These are phyloP conservation scores for Thalassiosira hispida DNA, from an alignment of 352 stramenopile species.

Conservation along the genomic window DNA sequence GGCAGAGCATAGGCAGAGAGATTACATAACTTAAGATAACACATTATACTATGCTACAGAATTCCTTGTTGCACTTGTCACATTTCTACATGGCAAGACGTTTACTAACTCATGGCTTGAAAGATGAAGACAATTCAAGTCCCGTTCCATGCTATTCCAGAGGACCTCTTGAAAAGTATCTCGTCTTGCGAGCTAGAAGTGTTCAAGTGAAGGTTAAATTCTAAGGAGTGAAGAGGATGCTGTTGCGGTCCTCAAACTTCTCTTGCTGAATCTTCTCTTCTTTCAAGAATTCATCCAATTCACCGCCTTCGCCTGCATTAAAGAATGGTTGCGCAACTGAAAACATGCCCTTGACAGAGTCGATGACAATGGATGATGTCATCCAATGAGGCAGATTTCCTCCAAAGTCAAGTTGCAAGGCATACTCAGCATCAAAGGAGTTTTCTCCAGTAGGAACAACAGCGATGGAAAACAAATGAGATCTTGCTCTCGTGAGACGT, in stretches of 20 bases:
- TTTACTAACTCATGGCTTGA: too few relatives aligned
- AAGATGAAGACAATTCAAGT: too few relatives aligned
- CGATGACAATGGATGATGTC: conserved; percentile 52
- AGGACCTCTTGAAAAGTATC: too few relatives aligned
- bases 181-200: conserved; percentile 4
- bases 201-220: background rate
- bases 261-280: conserved; percentile 46
- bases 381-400: conserved; percentile 58
- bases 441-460: conserved; percentile 54
- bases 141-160: too few relatives aligned
- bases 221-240: conserved; percentile 56
- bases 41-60: too few relatives aligned
- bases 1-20: too few relatives aligned
- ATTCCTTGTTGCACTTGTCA: too few relatives aligned
- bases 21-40: too few relatives aligned
- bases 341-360: conserved; percentile 61
- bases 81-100: too few relatives aligned
- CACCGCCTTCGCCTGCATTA: conserved; percentile 40
- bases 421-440: conserved; percentile 61
- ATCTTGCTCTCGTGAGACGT: conserved; percentile 44
- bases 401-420: conserved; percentile 60
- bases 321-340: conserved; percentile 47
- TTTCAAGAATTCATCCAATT: conserved; percentile 44
- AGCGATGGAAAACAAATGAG: conserved; percentile 55
- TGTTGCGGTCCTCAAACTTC: conserved; percentile 44